Evolutionary conservation across 2,329 filamentous ascomycete species (phyloP).

Genomic region (Sporothrix pseudoabietina): DNA sequence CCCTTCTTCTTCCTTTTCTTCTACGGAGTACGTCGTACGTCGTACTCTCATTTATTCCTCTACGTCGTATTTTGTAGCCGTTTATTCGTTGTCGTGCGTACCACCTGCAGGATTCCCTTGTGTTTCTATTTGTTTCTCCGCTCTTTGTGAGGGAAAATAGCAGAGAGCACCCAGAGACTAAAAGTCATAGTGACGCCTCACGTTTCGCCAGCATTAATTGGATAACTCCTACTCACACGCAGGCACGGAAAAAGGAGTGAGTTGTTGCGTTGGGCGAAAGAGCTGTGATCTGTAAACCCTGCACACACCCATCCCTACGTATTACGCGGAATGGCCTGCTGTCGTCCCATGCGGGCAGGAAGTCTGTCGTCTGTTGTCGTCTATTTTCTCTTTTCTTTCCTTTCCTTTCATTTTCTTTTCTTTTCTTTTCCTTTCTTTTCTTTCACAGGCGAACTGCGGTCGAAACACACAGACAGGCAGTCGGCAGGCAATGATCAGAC

Average conservation of each 20-base stretch:
- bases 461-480: neutral
- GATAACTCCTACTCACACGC: neutral
- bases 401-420: no score
- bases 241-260: neutral
- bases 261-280: no score
- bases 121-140: neutral
- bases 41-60: neutral
- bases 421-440: neutral
- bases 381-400: no score
- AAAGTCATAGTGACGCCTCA: neutral
- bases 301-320: neutral
- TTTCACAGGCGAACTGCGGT: neutral
- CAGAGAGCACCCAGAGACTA: neutral
- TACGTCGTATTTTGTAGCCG: neutral
- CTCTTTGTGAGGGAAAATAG: neutral
- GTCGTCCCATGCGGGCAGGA: neutral
- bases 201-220: neutral
- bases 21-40: no score
- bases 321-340: conserved; percentile 18
- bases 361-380: neutral
- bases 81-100: neutral
- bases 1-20: neutral
- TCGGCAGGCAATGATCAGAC: neutral
- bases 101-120: neutral
- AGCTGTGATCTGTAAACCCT: neutral